phyloP scores from a whole-genome alignment of 805 yeast species.

The Suhomyces sp. region DNA sequence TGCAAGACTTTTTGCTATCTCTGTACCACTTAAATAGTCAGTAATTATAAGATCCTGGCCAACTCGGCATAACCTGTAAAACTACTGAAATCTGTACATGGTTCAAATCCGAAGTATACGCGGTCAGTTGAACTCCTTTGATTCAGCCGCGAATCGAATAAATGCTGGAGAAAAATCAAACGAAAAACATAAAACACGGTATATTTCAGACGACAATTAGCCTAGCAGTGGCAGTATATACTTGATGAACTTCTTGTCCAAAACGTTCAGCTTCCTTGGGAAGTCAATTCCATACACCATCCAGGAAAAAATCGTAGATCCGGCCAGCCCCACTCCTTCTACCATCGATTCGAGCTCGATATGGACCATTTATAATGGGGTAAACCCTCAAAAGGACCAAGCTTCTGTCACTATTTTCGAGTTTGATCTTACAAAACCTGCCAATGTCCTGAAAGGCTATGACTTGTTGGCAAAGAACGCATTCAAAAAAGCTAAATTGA shows the following conservation, averaged over 20 bases:
- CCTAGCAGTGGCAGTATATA: not conserved
- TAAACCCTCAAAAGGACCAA: slow-evolving; percentile 48
- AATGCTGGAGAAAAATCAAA: not conserved
- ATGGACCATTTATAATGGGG: slow-evolving; percentile 66
- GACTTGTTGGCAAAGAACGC: slow-evolving; percentile 35
- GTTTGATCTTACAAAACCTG: slow-evolving; percentile 47
- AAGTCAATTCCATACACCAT: slow-evolving; percentile 56
- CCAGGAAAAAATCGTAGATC: slow-evolving; percentile 42
- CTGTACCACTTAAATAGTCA: not conserved
- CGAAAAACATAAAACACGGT: not conserved
- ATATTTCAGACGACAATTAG: too few species aligned
- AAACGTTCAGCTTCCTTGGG: slow-evolving; percentile 56
- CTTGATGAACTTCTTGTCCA: slow-evolving; percentile 66
- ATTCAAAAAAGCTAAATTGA: slow-evolving; percentile 47
- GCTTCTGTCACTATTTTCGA: slow-evolving; percentile 62
- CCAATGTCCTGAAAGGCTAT: slow-evolving; percentile 21
- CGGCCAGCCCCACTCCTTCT: slow-evolving; percentile 8
- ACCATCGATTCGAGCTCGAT: slow-evolving; percentile 35
- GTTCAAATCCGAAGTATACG: not conserved
- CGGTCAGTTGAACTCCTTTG: not conserved
- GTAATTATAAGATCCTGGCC: too few species aligned
- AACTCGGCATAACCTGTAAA: too few species aligned
- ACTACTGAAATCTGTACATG: too few species aligned
- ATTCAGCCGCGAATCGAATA: not conserved
- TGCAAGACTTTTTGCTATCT: not conserved